Conservation (phyloP, 805 yeast genomes). For the Lipomyces chichibuensis region DNA sequence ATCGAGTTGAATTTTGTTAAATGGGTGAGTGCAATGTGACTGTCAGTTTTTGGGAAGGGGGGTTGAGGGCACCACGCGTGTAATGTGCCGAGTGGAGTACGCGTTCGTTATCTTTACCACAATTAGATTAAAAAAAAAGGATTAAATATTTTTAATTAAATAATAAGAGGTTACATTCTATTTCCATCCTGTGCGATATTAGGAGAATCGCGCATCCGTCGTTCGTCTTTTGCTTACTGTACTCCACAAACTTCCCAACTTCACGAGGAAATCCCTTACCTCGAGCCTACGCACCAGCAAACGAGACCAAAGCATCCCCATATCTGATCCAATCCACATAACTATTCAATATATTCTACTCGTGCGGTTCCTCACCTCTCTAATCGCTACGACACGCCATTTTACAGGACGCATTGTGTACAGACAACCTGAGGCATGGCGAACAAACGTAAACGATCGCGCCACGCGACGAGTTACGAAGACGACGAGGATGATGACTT, state of each 20-base stretch:
- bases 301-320: background rate
- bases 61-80: background rate
- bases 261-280: background rate
- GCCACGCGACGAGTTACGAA: slow-evolving; percentile 9
- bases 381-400: background rate
- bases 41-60: background rate
- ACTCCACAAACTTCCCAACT: background rate
- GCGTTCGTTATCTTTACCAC: background rate
- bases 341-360: background rate
- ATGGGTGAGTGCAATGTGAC: background rate
- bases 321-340: background rate
- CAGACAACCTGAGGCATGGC: background rate
- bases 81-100: background rate
- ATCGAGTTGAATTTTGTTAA: background rate
- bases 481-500: slow-evolving; percentile 14
- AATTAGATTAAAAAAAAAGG: background rate
- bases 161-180: too few species aligned
- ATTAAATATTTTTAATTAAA: background rate
- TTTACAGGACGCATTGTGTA: background rate
- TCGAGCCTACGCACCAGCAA: background rate
- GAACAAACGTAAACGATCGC: slow-evolving; percentile 26
- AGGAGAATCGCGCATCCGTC: too few species aligned
- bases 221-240: too few species aligned
- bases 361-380: background rate
- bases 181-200: too few species aligned